Evolutionary conservation across 352 stramenopile species (phyloP).

Genomic region (Pythium periplocum): DNA sequence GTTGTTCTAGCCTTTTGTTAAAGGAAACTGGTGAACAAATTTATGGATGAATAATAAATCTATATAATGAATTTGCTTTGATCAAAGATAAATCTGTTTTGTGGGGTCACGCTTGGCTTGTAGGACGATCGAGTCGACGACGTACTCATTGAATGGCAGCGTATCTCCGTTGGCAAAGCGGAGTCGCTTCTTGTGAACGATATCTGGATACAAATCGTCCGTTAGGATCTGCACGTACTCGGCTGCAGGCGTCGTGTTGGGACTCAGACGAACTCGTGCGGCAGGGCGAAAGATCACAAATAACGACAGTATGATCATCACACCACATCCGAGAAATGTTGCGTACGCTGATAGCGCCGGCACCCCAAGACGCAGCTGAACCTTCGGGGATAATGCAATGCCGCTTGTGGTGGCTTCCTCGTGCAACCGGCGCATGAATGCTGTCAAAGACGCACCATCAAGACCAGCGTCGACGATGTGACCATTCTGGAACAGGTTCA

Average conservation of each 20-base stretch:
- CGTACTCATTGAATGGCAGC: conserved; percentile 63
- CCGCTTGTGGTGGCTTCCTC: too few relatives aligned
- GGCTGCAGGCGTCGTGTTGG: conserved; percentile 53
- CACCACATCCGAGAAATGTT: conserved; percentile 43
- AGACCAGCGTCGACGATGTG: conserved; percentile 25
- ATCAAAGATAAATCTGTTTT: conserved; percentile 58
- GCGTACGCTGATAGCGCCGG: conserved; percentile 32
- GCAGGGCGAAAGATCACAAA: conserved; percentile 52
- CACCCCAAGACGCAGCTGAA: conserved; percentile 41
- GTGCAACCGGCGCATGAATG: too few relatives aligned
- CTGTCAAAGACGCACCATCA: conserved; percentile 14
- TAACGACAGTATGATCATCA: conserved; percentile 47
- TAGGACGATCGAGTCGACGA: conserved; percentile 56
- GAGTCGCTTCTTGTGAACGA: conserved; percentile 70
- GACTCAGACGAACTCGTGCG: conserved; percentile 41
- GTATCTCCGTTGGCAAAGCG: conserved; percentile 57
- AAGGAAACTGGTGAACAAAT: too few relatives aligned
- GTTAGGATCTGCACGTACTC: conserved; percentile 72
- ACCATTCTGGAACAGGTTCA: too few relatives aligned
- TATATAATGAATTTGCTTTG: too few relatives aligned
- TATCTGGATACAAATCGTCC: conserved; percentile 59
- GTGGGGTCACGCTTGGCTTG: conserved; percentile 46
- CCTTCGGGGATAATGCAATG: background rate
- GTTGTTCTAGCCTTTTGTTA: too few relatives aligned
- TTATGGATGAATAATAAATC: too few relatives aligned